These are phyloP conservation scores for Neopestalotiopsis sp. DNA, from an alignment of 2,329 filamentous ascomycete species.

Conservation along the genomic window DNA sequence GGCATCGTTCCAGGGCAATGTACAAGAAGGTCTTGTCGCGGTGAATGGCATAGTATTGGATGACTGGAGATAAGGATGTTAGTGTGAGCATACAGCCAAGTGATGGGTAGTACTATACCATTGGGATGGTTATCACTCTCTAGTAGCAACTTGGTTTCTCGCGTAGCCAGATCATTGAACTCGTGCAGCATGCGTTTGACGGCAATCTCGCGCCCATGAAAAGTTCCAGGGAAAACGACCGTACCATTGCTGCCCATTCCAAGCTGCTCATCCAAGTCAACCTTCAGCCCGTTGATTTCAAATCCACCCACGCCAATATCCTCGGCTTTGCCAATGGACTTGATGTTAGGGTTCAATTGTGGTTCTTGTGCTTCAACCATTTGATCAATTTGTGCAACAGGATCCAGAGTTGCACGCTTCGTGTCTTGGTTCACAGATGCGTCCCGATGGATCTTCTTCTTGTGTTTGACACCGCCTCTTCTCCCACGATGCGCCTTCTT, in stretches of 20 bases:
- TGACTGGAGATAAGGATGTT: conserved; percentile 60
- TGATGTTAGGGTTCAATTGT: conserved; percentile 66
- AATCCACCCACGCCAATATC: conserved; percentile 65
- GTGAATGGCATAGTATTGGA: conserved; percentile 94
- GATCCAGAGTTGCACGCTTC: conserved; percentile 44
- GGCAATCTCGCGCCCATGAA: conserved; percentile 90
- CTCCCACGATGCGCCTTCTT: conserved; percentile 73
- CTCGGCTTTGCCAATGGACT: conserved; percentile 62
- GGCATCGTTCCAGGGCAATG: conserved; percentile 93
- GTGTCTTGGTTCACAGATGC: conserved; percentile 57
- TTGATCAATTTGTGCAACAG: conserved; percentile 56
- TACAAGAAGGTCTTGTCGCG: conserved; percentile 90
- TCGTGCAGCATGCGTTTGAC: conserved; percentile 97
- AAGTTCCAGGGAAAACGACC: conserved; percentile 91
- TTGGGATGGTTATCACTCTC: conserved; percentile 97
- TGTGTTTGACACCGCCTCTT: conserved; percentile 74
- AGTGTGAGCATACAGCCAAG: conserved; percentile 6
- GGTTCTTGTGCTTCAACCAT: conserved; percentile 47
- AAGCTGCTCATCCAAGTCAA: conserved; percentile 67
- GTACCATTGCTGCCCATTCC: conserved; percentile 95
- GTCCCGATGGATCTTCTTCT: conserved; percentile 61
- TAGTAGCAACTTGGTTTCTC: conserved; percentile 87
- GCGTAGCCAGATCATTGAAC: conserved; percentile 93
- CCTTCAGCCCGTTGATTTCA: conserved; percentile 68
- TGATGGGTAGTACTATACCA: conserved; percentile 47